Conservation (phyloP, 176 grass and related monocot genomes). For the Avena eriantha region DNA sequence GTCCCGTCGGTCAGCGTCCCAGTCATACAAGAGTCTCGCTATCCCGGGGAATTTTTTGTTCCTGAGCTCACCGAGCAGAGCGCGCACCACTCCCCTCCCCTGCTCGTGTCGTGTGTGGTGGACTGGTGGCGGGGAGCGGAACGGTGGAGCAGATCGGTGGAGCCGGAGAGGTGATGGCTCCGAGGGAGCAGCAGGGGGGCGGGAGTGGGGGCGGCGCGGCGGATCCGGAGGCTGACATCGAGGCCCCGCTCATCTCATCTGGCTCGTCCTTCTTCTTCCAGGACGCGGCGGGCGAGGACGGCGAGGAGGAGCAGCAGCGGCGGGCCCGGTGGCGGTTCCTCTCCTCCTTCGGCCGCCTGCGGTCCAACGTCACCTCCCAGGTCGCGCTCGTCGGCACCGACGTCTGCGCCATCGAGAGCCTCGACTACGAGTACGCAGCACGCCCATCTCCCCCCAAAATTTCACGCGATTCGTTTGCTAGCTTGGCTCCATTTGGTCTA, state of each 20-base stretch:
- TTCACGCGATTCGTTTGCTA: background rate
- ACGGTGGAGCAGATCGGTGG: background rate
- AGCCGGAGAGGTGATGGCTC: constrained; percentile 34
- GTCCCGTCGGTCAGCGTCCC: background rate
- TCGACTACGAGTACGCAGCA: constrained; percentile 78
- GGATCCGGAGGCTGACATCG: constrained; percentile 53
- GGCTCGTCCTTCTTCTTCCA: constrained; percentile 43
- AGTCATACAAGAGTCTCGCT: background rate
- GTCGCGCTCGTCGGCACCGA: constrained; percentile 84
- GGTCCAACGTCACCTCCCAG: constrained; percentile 87
- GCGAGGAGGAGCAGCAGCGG: constrained; percentile 38
- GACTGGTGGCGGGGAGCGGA: constrained; percentile 5
- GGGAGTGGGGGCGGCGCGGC: background rate
- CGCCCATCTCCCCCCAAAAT: background rate
- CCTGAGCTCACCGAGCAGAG: background rate
- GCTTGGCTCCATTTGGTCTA: background rate
- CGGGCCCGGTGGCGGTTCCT: constrained; percentile 35
- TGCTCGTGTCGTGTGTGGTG: background rate
- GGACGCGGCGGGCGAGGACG: constrained; percentile 47
- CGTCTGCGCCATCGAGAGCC: constrained; percentile 85
- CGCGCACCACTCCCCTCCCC: background rate
- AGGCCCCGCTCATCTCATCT: constrained; percentile 42
- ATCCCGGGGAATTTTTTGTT: background rate
- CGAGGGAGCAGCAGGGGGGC: constrained; percentile 32
- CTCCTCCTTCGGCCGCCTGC: constrained; percentile 46